Evolutionary conservation across 805 yeast genomes (phyloP), one percentile per base, ranked within the genome.

Genomic region (Saccharomycopsis oosterbeekiorum): DNA sequence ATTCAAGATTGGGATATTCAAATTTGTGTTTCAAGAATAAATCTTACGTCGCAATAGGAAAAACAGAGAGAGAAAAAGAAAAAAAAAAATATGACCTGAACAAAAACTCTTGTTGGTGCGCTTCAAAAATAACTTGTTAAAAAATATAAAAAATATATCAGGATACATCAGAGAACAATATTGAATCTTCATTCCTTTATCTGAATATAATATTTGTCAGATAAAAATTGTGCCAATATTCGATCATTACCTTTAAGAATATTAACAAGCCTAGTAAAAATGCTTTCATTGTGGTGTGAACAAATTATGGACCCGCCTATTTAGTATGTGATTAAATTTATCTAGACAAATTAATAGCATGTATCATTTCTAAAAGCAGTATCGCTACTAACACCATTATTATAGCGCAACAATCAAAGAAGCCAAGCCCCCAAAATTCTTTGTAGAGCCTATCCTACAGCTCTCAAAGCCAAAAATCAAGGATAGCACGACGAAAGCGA

Each of bases 341-440:
- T 29, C 6, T 29, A 6, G 6, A 6, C 6, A 29, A 29, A 29
- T 6, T 4, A 19, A 5, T n/a, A n/a, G 34, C 40, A n/a, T 39
- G 6, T 29, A 29, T 29, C 6, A 29, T 34, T 39, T 29, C 26
- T 4, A 2, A 57, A n/a, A 12, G 1, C 10, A 24, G n/a, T 21
- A 15, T 21, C 2, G 4, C 14, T 19, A 47, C 58, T 59, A 54
- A 54, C 58, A 41, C n/a, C 9, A 15, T n/a, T 2, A 47, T 10
- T 21, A 21, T 40, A 60, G 63, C 54, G 55, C 60, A 55, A 60
- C 61, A 12, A 59, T 58, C 36, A 58, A 54, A 17, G 64, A 59
- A 2, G 21, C 56, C 9, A 39, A 42, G n/a, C 51, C 62, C 4
- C 65, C 65, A 4, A 36, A 24, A 4, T 56, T 19, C 17, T 62